Evolutionary conservation across 176 grass and related monocot species (phyloP).

Genomic region (Guadua angustifolia): DNA sequence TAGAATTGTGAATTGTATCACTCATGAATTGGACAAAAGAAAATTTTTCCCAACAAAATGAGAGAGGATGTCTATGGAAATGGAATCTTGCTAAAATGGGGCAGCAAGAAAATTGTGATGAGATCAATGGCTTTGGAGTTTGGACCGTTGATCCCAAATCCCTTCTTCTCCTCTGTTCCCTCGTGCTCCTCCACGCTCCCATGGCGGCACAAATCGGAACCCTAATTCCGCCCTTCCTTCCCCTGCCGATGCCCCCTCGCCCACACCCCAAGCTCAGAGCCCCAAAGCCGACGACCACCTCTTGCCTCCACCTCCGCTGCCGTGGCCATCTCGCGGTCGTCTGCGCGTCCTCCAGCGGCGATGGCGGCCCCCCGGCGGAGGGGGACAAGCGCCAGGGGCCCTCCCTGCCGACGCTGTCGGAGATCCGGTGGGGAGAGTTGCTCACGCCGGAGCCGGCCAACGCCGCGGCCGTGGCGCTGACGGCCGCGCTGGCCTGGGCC

Average conservation of each 20-base stretch:
- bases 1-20: no score
- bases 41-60: no score
- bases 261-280: no score
- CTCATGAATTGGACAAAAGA: no score
- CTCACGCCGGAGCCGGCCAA: slow-evolving; percentile 52
- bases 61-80: no score
- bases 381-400: not conserved
- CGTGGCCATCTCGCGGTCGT: not conserved
- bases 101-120: not conserved
- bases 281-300: not conserved
- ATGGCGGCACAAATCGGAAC: slow-evolving; percentile 45
- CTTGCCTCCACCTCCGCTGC: not conserved
- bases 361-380: slow-evolving; percentile 29
- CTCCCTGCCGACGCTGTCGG: slow-evolving; percentile 32
- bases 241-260: not conserved
- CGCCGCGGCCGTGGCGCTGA: slow-evolving; percentile 42
- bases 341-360: not conserved
- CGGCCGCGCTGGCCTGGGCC: slow-evolving; percentile 38
- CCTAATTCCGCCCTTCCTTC: slow-evolving; percentile 25
- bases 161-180: no score
- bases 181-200: not conserved
- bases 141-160: not conserved
- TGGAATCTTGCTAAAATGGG: no score
- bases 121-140: not conserved
- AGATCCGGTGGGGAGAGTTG: slow-evolving; percentile 55